Base-by-base conservation (phyloP, 352 stramenopile genomes). In the Globisporangium nunn region DNA sequence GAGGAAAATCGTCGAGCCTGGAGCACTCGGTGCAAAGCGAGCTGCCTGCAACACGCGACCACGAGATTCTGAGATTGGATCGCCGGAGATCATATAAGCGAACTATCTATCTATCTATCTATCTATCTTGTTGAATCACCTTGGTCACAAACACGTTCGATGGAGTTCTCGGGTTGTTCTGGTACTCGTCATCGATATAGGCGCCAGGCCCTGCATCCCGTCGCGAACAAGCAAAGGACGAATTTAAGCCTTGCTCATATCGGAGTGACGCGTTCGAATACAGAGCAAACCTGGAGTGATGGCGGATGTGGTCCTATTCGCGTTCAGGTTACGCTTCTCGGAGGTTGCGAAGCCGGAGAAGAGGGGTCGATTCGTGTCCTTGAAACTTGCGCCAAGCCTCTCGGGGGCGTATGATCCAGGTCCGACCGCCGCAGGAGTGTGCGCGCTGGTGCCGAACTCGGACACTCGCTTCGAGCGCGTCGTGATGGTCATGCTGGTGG, bases 141-240 rank as follows among this genome's bases (percentile, higher is more conserved):
- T 88, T 91, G 30, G 77, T 89, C 8, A 72, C 70, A 57, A 91
- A 91, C 8, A 73, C 77, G 58, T 89, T 89, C 3, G 77, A 88
- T 11, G 66, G 59, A 6, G 60, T 56, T 53, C 46, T 55, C 59
- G 35, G 44, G 29, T 30, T 57, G 55, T 50, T 41, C 56, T 56
- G 23, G 58, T 58, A 14, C 62, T 60, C 39, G 14, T 63, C 62
- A 1, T 57, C 58, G 47, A 68, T 64, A 52, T 91, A 91, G 7
- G 81, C 81, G 15, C 81, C 81, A 12, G 81, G 81, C 17, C 78
- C 71, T 80, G 31, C 28, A 23, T 11, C 14, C n/a, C 11, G 31
- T 6, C 31, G 14, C 35, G 23, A 12, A 41, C 3, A 15, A 17
- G 10, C 35, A 41, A 11, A 41, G 10, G 35, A 17, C 15, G 37